phyloP scores from a whole-genome alignment of 352 stramenopile species.

The Paralagenidium karlingii region DNA sequence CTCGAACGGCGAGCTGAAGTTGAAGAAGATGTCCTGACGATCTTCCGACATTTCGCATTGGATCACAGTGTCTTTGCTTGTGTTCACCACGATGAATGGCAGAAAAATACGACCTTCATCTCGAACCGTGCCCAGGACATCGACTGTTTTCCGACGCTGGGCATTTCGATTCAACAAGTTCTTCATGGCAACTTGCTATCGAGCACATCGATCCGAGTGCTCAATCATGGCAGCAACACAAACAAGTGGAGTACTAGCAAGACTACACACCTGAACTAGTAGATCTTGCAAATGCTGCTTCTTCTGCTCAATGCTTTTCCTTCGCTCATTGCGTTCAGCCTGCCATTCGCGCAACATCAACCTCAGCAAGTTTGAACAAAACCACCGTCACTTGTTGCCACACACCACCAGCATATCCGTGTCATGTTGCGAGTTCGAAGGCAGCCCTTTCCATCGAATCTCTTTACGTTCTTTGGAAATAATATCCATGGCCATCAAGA shows the following conservation, averaged over 20 bases:
- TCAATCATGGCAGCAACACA: neutral
- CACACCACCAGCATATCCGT: constrained; percentile 74
- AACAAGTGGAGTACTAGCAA: neutral
- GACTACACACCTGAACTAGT: constrained; percentile 53
- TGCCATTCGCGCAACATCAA: no score
- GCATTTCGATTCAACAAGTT: constrained; percentile 88
- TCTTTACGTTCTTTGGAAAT: constrained; percentile 95
- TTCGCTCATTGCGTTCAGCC: constrained; percentile 58
- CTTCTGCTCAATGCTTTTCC: constrained; percentile 78
- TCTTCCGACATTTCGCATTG: constrained; percentile 96
- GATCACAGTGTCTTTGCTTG: constrained; percentile 88
- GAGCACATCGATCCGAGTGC: neutral
- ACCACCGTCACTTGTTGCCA: neutral
- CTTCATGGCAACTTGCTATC: constrained; percentile 88
- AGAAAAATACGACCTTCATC: constrained; percentile 86
- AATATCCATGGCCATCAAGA: constrained; percentile 98
- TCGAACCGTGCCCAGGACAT: constrained; percentile 15
- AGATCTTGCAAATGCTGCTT: constrained; percentile 88
- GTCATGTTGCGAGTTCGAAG: constrained; percentile 74
- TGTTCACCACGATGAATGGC: constrained; percentile 97
- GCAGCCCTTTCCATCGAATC: constrained; percentile 78
- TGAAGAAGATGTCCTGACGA: constrained; percentile 93
- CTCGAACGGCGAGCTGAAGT: constrained; percentile 94
- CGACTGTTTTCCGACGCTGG: constrained; percentile 35
- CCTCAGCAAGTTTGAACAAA: neutral